Evolutionary conservation across 495 filamentous ascomycete species (phyloP).

Genomic region (Hypoxylon lenormandii): DNA sequence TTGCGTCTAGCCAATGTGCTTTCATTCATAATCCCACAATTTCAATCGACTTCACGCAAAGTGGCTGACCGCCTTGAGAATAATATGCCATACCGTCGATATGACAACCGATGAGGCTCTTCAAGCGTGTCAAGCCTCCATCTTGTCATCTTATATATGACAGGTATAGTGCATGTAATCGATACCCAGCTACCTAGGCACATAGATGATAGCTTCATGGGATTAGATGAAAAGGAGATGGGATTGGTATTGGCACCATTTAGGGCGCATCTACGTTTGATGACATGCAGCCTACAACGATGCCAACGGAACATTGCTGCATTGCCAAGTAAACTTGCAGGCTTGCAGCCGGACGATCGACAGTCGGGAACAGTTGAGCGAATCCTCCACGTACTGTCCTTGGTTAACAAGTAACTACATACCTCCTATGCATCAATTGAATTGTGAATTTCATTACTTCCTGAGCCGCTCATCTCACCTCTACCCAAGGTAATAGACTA

Average conservation of each 20-base stretch:
- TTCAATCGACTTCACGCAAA: slow-evolving; percentile 1
- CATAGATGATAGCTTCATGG: not conserved
- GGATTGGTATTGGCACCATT: slow-evolving; percentile 42
- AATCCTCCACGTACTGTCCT: slow-evolving; percentile 17
- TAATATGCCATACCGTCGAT: not conserved
- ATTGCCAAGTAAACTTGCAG: slow-evolving; percentile 42
- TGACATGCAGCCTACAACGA: slow-evolving; percentile 45
- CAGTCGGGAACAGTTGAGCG: slow-evolving; percentile 25
- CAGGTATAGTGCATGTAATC: slow-evolving; percentile 16
- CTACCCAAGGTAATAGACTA: not conserved
- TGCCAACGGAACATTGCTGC: slow-evolving; percentile 37
- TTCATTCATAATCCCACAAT: not conserved
- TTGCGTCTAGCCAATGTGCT: not conserved
- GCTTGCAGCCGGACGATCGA: slow-evolving; percentile 42
- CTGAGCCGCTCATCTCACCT: slow-evolving; percentile 1
- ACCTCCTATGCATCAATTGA: not conserved
- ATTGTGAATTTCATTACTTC: not conserved
- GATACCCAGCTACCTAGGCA: not conserved
- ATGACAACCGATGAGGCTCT: slow-evolving; percentile 42
- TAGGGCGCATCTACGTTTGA: slow-evolving; percentile 24
- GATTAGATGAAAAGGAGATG: slow-evolving; percentile 17
- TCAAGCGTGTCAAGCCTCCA: slow-evolving; percentile 24
- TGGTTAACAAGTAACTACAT: no score
- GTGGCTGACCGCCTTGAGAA: not conserved
- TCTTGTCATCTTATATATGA: slow-evolving; percentile 20